Evolutionary conservation across 2,329 filamentous ascomycete species (phyloP), one percentile per base, ranked within the genome.

Genomic region (Penicillium corylophilum): DNA sequence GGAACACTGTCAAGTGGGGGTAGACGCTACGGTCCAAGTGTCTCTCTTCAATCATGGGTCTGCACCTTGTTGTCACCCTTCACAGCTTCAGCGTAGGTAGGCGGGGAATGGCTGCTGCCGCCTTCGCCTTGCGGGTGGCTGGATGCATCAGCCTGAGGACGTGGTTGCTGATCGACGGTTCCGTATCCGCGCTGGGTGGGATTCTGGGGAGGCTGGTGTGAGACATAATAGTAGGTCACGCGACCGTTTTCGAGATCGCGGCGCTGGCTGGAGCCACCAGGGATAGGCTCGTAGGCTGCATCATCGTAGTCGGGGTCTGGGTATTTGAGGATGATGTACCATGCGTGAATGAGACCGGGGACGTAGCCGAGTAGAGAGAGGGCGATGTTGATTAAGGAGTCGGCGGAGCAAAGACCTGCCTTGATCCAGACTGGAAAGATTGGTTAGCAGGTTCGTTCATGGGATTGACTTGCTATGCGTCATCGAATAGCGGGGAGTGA

Each of bases 241-340:
- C 68, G 72, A 55, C 72, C 72, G 45, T 73, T 74, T 53, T 74
- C 71, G 13, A 68, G 59, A 45, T 73, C 71, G 5, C 61, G 58
- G 36, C 65, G 59, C 29, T 60, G 63, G 61, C 77, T 74, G 56
- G 81, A 79, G 49, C 75, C 81, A 47, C 85, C 82, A 33, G 82
- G 74, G 36, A 88, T 71, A 45, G 78, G 75, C 61, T 89, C 83
- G 74, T 94, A 91, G 50, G 79, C 72, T 28, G 61, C 64, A 48
- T 77, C 70, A 57, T 87, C 83, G 71, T 82, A 82, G 52, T 86
- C 79, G 62, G 76, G 73, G 55, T 96, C 93, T 52, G 94, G 94
- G 71, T 87, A 89, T 69, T 89, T 88, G 65, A 89, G 83, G 74
- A 99, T 96, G 74, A 97, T 95, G 81, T 97, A 99, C 93, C 94